These are phyloP conservation scores for Truncatella angustata DNA, from an alignment of 2,329 filamentous ascomycete genomes.

Conservation along the genomic window DNA sequence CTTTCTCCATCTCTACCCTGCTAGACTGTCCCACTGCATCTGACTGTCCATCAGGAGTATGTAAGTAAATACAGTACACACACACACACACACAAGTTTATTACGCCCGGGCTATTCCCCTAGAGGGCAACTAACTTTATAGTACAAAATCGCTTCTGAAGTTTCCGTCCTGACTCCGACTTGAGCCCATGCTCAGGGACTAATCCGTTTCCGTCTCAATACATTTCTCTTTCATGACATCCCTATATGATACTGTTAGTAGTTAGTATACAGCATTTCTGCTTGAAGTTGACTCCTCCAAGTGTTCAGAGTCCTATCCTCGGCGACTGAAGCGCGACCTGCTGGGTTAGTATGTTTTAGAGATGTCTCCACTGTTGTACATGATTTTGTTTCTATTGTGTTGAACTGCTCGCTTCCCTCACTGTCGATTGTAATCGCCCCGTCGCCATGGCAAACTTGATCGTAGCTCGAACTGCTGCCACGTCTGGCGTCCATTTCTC, in stretches of 20 bases:
- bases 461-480: neutral
- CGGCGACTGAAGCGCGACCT: conserved; percentile 7
- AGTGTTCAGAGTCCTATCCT: conserved; percentile 9
- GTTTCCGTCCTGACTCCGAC: neutral
- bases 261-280: neutral
- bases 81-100: neutral
- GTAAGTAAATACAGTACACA: no score
- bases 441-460: neutral
- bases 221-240: neutral
- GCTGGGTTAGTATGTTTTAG: neutral
- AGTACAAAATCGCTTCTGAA: neutral
- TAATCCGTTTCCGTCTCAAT: neutral
- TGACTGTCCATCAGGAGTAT: no score
- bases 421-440: neutral
- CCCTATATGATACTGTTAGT: neutral
- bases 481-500: conserved; percentile 4
- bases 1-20: no score
- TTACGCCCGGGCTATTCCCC: conserved; percentile 7
- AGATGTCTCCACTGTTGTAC: neutral
- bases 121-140: conserved; percentile 5
- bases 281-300: conserved; percentile 1
- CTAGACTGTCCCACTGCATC: no score
- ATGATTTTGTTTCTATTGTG: neutral
- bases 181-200: neutral
- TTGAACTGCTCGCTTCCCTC: neutral